These are phyloP conservation scores for Sanghuangporus baumii DNA, from an alignment of 1,284 basidiomycete species.

Conservation along the genomic window DNA sequence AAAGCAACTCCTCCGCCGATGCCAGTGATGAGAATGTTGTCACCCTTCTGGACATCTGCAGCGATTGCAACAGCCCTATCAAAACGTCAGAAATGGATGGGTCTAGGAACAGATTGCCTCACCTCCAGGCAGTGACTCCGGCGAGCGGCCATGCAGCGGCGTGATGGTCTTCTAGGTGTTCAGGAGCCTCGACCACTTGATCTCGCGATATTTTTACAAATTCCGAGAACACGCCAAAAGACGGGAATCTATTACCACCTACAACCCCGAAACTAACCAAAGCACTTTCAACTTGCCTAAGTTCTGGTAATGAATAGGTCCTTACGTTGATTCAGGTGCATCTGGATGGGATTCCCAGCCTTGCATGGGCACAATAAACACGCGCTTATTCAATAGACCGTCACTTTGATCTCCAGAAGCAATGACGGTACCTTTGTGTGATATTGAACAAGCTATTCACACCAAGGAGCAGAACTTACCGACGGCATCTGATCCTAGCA, in stretches of 20 bases:
- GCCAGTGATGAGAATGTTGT: constrained; percentile 77
- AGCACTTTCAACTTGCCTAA: background rate
- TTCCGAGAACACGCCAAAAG: constrained; percentile 71
- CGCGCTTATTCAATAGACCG: constrained; percentile 53
- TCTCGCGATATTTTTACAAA: constrained; percentile 71
- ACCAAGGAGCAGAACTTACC: constrained; percentile 34
- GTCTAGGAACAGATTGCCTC: constrained; percentile 8
- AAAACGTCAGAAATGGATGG: background rate
- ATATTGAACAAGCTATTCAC: background rate
- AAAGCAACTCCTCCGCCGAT: constrained; percentile 83
- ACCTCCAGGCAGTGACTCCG: constrained; percentile 83
- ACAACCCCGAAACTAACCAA: constrained; percentile 49
- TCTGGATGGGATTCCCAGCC: constrained; percentile 68
- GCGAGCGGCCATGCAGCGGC: constrained; percentile 74
- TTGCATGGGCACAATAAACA: constrained; percentile 70
- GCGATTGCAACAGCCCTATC: constrained; percentile 67
- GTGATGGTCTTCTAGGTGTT: constrained; percentile 65
- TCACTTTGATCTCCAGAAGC: constrained; percentile 50
- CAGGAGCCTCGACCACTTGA: constrained; percentile 62
- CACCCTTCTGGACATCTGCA: constrained; percentile 54
- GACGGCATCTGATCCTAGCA: constrained; percentile 71
- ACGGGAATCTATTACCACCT: constrained; percentile 47
- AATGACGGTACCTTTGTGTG: constrained; percentile 50
- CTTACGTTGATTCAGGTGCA: constrained; percentile 46
- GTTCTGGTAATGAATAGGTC: constrained; percentile 17